These are phyloP conservation scores for Coemansia sp. DNA, from an alignment of 192 early-diverging fungal genomes.

Conservation along the genomic window DNA sequence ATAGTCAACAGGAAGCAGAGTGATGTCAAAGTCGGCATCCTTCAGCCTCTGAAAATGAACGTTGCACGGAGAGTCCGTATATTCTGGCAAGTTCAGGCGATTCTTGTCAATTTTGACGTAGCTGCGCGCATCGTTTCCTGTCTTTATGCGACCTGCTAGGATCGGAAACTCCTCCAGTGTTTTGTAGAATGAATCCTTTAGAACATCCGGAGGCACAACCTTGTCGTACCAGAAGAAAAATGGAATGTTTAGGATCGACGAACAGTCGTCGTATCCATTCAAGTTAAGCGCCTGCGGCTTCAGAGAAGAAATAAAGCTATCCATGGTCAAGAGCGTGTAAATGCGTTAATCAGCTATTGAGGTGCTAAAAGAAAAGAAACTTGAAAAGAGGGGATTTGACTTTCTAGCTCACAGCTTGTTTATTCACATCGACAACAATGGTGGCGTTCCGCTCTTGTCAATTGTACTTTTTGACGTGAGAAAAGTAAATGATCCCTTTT, in stretches of 20 bases:
- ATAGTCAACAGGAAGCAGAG: slow-evolving; percentile 9
- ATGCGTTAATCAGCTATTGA: background rate
- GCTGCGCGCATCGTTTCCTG: background rate
- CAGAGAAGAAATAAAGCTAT: background rate
- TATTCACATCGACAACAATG: background rate
- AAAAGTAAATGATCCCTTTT: too few species aligned
- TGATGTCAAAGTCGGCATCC: slow-evolving; percentile 9
- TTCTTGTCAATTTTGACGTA: slow-evolving; percentile 9
- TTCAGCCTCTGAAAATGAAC: slow-evolving; percentile 11
- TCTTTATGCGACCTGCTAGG: slow-evolving; percentile 10
- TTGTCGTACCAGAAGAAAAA: slow-evolving; percentile 16
- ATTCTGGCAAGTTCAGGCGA: slow-evolving; percentile 33
- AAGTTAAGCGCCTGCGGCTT: slow-evolving; percentile 12
- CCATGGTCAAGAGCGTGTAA: slow-evolving; percentile 1
- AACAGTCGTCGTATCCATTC: slow-evolving; percentile 6
- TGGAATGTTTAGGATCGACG: slow-evolving; percentile 13
- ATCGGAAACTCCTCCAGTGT: slow-evolving; percentile 23
- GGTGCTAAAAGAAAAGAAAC: background rate
- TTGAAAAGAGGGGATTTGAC: too few species aligned
- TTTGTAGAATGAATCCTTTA: slow-evolving; percentile 14
- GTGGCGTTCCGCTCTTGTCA: slow-evolving; percentile 3
- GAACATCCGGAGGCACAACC: slow-evolving; percentile 14
- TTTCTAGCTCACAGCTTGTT: background rate
- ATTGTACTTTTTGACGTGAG: too few species aligned
- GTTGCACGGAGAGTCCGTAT: slow-evolving; percentile 11